phyloP scores from a whole-genome alignment of 305 asterid genomes.

The Fraxinus greggii region DNA sequence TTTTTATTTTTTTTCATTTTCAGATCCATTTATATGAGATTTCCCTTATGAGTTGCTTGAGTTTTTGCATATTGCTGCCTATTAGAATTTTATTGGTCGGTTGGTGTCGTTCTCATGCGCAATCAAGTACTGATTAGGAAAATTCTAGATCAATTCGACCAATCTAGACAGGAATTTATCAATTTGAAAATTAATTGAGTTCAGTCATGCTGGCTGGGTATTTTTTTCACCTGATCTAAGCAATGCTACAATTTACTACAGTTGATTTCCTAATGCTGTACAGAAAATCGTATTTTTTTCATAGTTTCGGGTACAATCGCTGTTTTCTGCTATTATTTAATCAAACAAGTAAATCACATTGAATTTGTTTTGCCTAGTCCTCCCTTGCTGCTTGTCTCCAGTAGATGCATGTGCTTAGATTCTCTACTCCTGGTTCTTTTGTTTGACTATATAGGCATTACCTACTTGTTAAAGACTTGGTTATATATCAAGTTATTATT shows the following conservation, averaged over 20 bases:
- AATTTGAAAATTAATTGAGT: background rate
- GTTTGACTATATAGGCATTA: background rate
- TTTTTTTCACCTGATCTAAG: background rate
- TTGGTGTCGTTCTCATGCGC: background rate
- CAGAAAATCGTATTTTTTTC: background rate
- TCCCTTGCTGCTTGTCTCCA: background rate
- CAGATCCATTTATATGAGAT: background rate
- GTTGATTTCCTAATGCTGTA: background rate
- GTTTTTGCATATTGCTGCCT: background rate
- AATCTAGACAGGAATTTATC: background rate
- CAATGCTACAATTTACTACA: background rate
- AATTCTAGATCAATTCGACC: background rate
- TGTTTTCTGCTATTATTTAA: background rate
- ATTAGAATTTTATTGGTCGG: background rate
- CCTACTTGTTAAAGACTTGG: background rate
- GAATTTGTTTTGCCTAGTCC: background rate
- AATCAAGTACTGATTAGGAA: background rate
- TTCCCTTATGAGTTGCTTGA: background rate
- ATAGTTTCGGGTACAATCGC: background rate
- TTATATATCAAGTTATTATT: background rate
- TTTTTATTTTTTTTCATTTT: background rate
- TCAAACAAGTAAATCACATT: background rate
- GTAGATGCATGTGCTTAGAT: background rate
- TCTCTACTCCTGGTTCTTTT: background rate
- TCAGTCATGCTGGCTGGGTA: background rate